Percentiles rank a stretch among this genome's conserved stretches.
Conservation (phyloP, 2,329 filamentous ascomycete genomes). For the Dryadomyces quercivorus region DNA sequence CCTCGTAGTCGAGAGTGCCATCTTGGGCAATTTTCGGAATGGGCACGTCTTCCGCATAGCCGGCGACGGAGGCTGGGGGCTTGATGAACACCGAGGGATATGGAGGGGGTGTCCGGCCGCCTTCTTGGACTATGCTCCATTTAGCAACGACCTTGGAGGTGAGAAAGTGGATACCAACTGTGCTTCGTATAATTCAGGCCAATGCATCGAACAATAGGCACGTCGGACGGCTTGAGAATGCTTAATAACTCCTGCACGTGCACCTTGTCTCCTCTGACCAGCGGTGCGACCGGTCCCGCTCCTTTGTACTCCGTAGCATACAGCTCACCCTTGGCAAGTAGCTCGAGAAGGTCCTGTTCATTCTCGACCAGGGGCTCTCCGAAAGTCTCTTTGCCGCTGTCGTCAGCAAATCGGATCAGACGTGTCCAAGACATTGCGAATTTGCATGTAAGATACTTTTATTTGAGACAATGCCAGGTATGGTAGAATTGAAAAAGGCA, state of each 20-base stretch:
- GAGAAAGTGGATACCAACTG: slow-evolving; percentile 13
- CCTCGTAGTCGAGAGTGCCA: no score
- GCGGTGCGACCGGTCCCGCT: slow-evolving; percentile 24
- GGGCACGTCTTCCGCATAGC: slow-evolving; percentile 23
- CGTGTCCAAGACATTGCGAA: slow-evolving; percentile 32
- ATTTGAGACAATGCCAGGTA: no score
- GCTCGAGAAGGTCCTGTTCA: slow-evolving; percentile 35
- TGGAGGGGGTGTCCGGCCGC: slow-evolving; percentile 34
- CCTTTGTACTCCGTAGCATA: slow-evolving; percentile 24
- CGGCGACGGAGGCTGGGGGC: slow-evolving; percentile 25
- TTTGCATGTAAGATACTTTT: background rate
- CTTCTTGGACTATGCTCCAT: slow-evolving; percentile 31
- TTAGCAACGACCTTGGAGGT: background rate
- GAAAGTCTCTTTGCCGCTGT: slow-evolving; percentile 34
- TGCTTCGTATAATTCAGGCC: slow-evolving; percentile 50
- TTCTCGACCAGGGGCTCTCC: slow-evolving; percentile 34
- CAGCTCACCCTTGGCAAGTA: slow-evolving; percentile 31
- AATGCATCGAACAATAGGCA: slow-evolving; percentile 45
- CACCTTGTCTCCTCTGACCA: slow-evolving; percentile 39
- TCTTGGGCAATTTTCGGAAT: slow-evolving; percentile 34
- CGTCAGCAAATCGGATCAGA: slow-evolving; percentile 41
- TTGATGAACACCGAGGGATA: slow-evolving; percentile 40
- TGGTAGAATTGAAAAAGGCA: no score
- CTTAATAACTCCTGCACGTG: slow-evolving; percentile 41
- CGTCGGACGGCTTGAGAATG: slow-evolving; percentile 34